phyloP scores from a whole-genome alignment of 2,329 filamentous ascomycete genomes.

The Parastagonospora nodorum region DNA sequence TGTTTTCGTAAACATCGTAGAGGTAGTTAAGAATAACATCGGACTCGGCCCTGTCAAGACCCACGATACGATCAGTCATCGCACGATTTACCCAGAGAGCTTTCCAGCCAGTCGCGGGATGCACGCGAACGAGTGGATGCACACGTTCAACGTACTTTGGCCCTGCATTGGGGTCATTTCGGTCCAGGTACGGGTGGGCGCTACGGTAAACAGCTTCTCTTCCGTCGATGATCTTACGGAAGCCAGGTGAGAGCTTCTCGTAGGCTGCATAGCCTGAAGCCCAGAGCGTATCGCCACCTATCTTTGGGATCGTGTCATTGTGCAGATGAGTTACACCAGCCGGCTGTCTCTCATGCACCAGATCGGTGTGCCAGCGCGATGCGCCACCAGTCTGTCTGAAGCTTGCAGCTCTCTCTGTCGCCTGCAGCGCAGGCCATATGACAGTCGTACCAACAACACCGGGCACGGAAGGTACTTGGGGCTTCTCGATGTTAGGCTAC shows the following conservation, averaged over 20 bases:
- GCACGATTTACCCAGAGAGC: conserved; percentile 72
- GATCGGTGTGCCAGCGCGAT: conserved; percentile 71
- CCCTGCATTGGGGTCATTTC: conserved; percentile 63
- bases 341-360: conserved; percentile 73
- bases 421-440: conserved; percentile 72
- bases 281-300: conserved; percentile 76
- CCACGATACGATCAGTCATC: conserved; percentile 71
- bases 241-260: conserved; percentile 72
- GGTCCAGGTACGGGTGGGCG: conserved; percentile 70
- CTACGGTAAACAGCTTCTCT: conserved; percentile 67
- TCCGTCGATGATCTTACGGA: conserved; percentile 73
- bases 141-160: conserved; percentile 69
- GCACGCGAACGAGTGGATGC: conserved; percentile 71
- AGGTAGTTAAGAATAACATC: conserved; percentile 70
- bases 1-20: conserved; percentile 70
- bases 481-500: conserved; percentile 49
- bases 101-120: conserved; percentile 77
- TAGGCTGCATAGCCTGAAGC: conserved; percentile 71
- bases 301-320: conserved; percentile 68
- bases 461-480: conserved; percentile 73
- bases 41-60: conserved; percentile 70
- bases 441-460: conserved; percentile 67
- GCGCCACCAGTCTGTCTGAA: conserved; percentile 72
- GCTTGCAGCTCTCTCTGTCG: conserved; percentile 63
- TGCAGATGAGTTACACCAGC: conserved; percentile 72